Percentiles rank a stretch among this genome's conserved stretches.
Evolutionary conservation across 345 rosid genomes (phyloP).

Genomic region (Fremontodendron californicum): DNA sequence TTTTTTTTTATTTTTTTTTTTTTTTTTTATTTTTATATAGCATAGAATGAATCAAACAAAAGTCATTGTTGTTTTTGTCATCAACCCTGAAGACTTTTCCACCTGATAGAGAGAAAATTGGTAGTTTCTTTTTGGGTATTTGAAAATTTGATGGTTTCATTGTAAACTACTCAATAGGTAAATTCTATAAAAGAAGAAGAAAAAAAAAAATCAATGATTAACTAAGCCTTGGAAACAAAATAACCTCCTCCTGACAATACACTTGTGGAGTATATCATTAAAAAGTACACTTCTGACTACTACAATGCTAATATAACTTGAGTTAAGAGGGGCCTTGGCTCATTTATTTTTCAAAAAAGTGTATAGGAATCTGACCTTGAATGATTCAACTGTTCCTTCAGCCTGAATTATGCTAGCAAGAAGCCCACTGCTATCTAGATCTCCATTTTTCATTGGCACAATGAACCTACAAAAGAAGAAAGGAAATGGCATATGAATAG

Average conservation of each 20-base stretch:
- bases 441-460: conserved; percentile 89
- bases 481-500: background rate
- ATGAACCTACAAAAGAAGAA: conserved; percentile 45
- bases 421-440: conserved; percentile 74
- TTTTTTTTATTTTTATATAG: background rate
- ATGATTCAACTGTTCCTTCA: conserved; percentile 79
- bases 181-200: background rate
- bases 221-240: background rate
- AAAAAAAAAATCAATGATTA: background rate
- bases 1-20: background rate
- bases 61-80: background rate
- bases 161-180: background rate
- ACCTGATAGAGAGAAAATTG: background rate
- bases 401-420: conserved; percentile 50
- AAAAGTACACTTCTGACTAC: background rate
- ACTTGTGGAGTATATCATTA: background rate
- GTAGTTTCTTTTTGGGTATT: too few relatives aligned
- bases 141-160: background rate
- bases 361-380: conserved; percentile 49
- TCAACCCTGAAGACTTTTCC: background rate
- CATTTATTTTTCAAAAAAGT: background rate
- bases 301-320: background rate
- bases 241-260: background rate
- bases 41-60: background rate
- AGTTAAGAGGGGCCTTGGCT: background rate